Conservation (phyloP, 108 stramenopile genomes). For the Skeletonema costatum region DNA sequence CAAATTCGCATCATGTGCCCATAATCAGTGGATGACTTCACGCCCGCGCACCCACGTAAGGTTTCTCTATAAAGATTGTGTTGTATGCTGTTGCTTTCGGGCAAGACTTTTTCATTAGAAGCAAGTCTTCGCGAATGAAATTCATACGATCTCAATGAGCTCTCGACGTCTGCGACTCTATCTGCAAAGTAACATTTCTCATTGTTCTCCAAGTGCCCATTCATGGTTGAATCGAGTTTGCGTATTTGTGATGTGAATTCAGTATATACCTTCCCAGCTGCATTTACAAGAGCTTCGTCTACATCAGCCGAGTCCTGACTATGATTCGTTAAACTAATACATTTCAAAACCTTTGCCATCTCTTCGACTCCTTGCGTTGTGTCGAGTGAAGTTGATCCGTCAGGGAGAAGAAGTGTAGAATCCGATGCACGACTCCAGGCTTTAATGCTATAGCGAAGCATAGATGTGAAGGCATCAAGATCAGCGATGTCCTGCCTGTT, state of each 20-base stretch:
- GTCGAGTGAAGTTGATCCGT: not conserved
- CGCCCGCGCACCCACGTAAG: conserved; percentile 33
- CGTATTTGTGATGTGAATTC: conserved; percentile 22
- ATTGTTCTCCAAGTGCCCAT: not conserved
- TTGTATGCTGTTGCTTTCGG: conserved; percentile 9
- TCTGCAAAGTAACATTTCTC: conserved; percentile 12
- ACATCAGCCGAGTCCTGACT: not conserved
- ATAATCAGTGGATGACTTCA: conserved; percentile 23
- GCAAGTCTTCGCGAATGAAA: conserved; percentile 16
- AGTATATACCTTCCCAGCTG: conserved; percentile 21
- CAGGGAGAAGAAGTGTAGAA: conserved; percentile 4
- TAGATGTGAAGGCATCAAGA: conserved; percentile 14
- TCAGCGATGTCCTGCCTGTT: conserved; percentile 14
- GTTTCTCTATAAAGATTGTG: conserved; percentile 28
- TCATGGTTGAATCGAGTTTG: conserved; percentile 27
- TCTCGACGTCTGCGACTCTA: conserved; percentile 31
- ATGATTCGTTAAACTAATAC: not conserved
- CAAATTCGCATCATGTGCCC: conserved; percentile 44
- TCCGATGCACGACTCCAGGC: conserved; percentile 32
- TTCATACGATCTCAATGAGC: conserved; percentile 33
- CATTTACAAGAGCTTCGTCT: conserved; percentile 7
- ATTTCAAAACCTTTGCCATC: conserved; percentile 15
- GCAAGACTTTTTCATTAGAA: not conserved
- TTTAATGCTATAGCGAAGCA: conserved; percentile 19
- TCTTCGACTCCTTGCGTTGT: conserved; percentile 28